Evolutionary conservation across 768 basidiomycete genomes (phyloP), one percentile per base, ranked within the genome.

Genomic region (Pleurotus tuoliensis): DNA sequence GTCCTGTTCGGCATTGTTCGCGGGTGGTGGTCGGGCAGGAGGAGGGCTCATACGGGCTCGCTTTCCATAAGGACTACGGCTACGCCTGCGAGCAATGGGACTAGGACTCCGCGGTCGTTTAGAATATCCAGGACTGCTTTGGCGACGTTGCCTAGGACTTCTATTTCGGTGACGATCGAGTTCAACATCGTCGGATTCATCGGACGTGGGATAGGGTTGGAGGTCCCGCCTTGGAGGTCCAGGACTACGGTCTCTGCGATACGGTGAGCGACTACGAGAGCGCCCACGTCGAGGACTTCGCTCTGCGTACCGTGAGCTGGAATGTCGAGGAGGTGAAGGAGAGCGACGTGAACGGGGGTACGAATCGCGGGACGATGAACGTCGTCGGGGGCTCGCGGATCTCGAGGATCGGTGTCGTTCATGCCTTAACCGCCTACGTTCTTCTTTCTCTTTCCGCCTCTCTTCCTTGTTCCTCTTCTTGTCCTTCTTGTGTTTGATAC

Each of bases 401-500:
- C 69, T 65, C 20, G 76, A 70, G 47, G 47, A 43, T 5, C 57
- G 38, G 38, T 58, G 76, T 48, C 65, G 74, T 61, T 73, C 71
- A 45, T 73, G 68, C 57, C 78, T 78, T 5, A 73, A 61, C 38
- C 74, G 68, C 63, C 69, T 78, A 34, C 71, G 70, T 56, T 80
- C 76, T 60, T 79, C 75, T 61, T 79, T 80, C 58, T 76, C 75
- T 38, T 67, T 67, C 60, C 76, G 80, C 64, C 78, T 81, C 66
- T 86, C 81, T 60, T 85, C 83, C 55, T 76, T 80, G 63, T 78
- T 81, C 65, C 85, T 80, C 61, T 85, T 84, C 68, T 89, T 88
- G 57, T 86, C 85, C 66, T 88, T 88, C 74, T 90, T 89, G 4
- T 84, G 77, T 64, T 88, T 87, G 49, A 92, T 83, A n/a, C 92